A percentile compares a stretch with the other conserved stretches of the same genome.
These are phyloP conservation scores for Penicillium sp. DNA, from an alignment of 2,329 filamentous ascomycete genomes.

Conservation along the genomic window DNA sequence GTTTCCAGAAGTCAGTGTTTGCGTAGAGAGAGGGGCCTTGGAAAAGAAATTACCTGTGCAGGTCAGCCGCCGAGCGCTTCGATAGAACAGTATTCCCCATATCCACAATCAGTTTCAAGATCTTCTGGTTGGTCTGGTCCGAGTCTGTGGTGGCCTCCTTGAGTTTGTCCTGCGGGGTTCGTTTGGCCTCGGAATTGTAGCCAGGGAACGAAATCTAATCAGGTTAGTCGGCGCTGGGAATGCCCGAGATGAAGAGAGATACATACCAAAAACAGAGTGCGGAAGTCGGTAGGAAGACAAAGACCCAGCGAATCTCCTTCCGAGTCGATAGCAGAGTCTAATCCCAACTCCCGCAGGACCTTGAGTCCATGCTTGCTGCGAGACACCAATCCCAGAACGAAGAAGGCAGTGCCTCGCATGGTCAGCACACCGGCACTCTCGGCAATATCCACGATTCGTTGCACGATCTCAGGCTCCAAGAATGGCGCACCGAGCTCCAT, in stretches of 20 bases:
- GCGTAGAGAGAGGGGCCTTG: neutral
- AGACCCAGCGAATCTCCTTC: slow-evolving; percentile 82
- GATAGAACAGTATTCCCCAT: slow-evolving; percentile 91
- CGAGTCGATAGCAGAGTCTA: slow-evolving; percentile 85
- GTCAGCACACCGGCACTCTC: slow-evolving; percentile 87
- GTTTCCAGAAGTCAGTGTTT: slow-evolving; percentile 10
- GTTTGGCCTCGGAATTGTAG: slow-evolving; percentile 45
- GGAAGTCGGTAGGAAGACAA: slow-evolving; percentile 77
- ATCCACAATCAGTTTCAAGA: slow-evolving; percentile 80
- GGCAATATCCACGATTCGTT: slow-evolving; percentile 82
- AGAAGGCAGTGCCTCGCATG: slow-evolving; percentile 91
- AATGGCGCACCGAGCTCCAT: slow-evolving; percentile 97
- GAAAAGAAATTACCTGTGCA: slow-evolving; percentile 54
- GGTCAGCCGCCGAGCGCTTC: slow-evolving; percentile 78
- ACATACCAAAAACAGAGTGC: slow-evolving; percentile 72
- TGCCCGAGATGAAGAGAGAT: slow-evolving; percentile 17
- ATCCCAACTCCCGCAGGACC: slow-evolving; percentile 83
- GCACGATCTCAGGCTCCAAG: slow-evolving; percentile 82
- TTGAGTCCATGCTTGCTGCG: slow-evolving; percentile 88
- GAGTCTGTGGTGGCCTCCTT: slow-evolving; percentile 60
- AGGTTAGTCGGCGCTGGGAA: slow-evolving; percentile 20
- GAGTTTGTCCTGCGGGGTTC: slow-evolving; percentile 43
- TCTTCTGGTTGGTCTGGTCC: slow-evolving; percentile 66
- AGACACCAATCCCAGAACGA: slow-evolving; percentile 88
- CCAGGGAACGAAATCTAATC: slow-evolving; percentile 39